Evolutionary conservation across 805 yeast species (phyloP).

Genomic region (Cyberlindnera xylosilytica): DNA sequence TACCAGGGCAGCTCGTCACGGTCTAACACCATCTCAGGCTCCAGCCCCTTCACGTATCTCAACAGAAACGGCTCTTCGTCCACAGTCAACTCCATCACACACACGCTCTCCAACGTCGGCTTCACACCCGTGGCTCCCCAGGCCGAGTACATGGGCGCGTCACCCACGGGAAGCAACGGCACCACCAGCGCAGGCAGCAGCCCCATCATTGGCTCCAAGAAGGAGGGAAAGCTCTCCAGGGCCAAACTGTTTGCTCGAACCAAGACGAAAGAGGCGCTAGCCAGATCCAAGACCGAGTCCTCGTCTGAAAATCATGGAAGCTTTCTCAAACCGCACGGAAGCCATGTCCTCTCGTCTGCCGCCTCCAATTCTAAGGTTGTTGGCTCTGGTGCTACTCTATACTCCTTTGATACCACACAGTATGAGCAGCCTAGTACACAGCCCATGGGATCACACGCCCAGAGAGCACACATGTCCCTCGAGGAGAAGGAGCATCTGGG

Average conservation of each 20-base stretch:
- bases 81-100: conserved; percentile 23
- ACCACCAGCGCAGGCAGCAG: conserved; percentile 11
- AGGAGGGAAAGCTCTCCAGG: conserved; percentile 23
- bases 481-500: conserved; percentile 39
- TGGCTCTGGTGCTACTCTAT: conserved; percentile 33
- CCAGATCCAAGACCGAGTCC: conserved; percentile 13
- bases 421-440: conserved; percentile 23
- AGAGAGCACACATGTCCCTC: conserved; percentile 22
- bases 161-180: conserved; percentile 11
- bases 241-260: conserved; percentile 28
- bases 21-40: conserved; percentile 1
- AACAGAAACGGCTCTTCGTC: conserved; percentile 22
- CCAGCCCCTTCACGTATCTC: conserved; percentile 10
- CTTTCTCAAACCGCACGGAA: conserved; percentile 19
- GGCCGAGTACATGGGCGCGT: conserved; percentile 5
- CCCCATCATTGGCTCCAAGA: conserved; percentile 18
- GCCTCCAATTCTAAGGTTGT: conserved; percentile 35
- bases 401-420: conserved; percentile 34
- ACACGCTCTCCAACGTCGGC: conserved; percentile 27
- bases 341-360: conserved; percentile 31
- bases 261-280: conserved; percentile 25
- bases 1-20: background rate
- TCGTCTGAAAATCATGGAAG: conserved; percentile 16
- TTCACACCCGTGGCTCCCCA: conserved; percentile 21
- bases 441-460: background rate